These are phyloP conservation scores for Chaetomium fimeti DNA, from an alignment of 495 filamentous ascomycete genomes.

Conservation along the genomic window DNA sequence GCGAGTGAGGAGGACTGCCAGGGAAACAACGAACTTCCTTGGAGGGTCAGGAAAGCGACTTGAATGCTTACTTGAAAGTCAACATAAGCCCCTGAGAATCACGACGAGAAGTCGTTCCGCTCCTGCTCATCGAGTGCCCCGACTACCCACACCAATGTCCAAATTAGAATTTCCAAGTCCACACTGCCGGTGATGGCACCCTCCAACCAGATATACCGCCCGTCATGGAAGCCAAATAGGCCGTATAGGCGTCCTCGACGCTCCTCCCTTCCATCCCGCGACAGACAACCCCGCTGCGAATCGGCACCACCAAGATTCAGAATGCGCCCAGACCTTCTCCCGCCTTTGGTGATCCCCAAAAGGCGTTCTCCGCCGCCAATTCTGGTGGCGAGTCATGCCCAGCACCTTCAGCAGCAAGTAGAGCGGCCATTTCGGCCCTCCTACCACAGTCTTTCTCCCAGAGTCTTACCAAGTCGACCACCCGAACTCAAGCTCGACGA, in stretches of 20 bases:
- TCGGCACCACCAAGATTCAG: background rate
- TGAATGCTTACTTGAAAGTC: slow-evolving; percentile 15
- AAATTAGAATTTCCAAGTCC: slow-evolving; percentile 3
- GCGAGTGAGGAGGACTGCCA: background rate
- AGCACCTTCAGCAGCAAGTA: background rate
- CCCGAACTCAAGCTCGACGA: background rate
- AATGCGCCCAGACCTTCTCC: slow-evolving; percentile 9
- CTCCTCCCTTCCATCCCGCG: background rate
- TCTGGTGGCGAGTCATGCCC: background rate
- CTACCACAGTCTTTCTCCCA: background rate
- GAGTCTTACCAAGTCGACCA: background rate
- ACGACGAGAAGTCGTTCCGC: background rate
- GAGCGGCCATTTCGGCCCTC: background rate
- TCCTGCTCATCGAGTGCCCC: background rate
- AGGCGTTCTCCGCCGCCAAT: background rate
- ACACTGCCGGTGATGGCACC: slow-evolving; percentile 1
- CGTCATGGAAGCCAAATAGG: slow-evolving; percentile 4
- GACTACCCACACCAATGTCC: background rate
- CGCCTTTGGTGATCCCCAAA: slow-evolving; percentile 6
- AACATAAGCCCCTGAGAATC: slow-evolving; percentile 16
- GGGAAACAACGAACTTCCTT: background rate
- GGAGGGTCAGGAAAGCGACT: background rate
- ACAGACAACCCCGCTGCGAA: background rate
- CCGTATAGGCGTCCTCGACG: slow-evolving; percentile 1
- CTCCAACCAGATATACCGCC: background rate